Conservation (phyloP, 2,329 filamentous ascomycete genomes). For the Ophiostoma sp. region DNA sequence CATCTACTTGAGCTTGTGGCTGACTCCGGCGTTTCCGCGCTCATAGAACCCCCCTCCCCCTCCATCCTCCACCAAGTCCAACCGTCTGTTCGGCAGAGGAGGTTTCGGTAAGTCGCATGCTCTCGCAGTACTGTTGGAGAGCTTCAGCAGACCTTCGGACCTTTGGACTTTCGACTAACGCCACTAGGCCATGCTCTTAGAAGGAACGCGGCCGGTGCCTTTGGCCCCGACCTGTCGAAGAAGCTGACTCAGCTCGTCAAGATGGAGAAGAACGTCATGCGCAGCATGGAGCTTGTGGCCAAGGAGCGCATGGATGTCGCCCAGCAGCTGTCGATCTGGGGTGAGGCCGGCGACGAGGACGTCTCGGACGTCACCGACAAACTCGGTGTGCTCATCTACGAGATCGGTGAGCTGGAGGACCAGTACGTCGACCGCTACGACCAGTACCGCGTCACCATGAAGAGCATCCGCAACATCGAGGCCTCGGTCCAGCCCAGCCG, state of each 20-base stretch:
- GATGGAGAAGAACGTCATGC: slow-evolving; percentile 99
- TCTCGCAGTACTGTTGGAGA: slow-evolving; percentile 18
- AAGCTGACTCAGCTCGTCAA: slow-evolving; percentile 97
- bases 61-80: slow-evolving; percentile 82
- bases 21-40: slow-evolving; percentile 10
- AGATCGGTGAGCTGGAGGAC: slow-evolving; percentile 96
- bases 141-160: background rate
- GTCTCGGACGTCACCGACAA: slow-evolving; percentile 99
- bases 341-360: slow-evolving; percentile 90
- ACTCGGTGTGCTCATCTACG: slow-evolving; percentile 93
- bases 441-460: slow-evolving; percentile 98
- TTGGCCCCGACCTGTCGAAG: slow-evolving; percentile 84
- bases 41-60: slow-evolving; percentile 85
- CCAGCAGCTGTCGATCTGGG: slow-evolving; percentile 98
- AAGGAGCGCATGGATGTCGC: slow-evolving; percentile 98
- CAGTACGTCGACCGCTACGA: slow-evolving; percentile 98
- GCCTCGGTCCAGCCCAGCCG: slow-evolving; percentile 96
- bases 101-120: slow-evolving; percentile 65
- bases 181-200: slow-evolving; percentile 59
- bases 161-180: background rate
- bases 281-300: slow-evolving; percentile 90
- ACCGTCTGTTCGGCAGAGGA: slow-evolving; percentile 78
- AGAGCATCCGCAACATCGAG: slow-evolving; percentile 98
- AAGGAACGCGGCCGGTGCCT: slow-evolving; percentile 68
- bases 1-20: background rate